Base-by-base conservation (phyloP, 1,284 basidiomycete genomes). In the Rugosomyces carneus region DNA sequence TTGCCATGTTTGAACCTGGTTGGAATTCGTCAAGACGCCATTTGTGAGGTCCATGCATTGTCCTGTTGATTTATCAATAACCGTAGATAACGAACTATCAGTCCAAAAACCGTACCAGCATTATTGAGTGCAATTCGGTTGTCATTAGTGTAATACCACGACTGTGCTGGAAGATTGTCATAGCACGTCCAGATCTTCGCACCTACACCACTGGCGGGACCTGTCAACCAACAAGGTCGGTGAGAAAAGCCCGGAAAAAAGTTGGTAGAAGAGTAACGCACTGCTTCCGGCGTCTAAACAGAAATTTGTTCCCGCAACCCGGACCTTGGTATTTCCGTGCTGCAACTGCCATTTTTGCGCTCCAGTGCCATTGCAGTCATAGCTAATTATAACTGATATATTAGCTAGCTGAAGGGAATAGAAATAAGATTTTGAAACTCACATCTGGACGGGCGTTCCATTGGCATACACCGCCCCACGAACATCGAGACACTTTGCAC, bases 341-440 rank as follows among this genome's bases (percentile, higher is more conserved):
- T 49, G 55, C n/a, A 65, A 18, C 1, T 53, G 35, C 63, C 63
- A 65, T 23, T 59, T 58, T 44, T 66, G 65, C 2, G 61, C 62
- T 5, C 51, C 44, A 1, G 58, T 59, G 4, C 61, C 62, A 29
- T 65, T 64, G 44, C 64, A 64, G 34, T 64, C 61, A 34, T 59
- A 63, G 31, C 63, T 63, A 24, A 11, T 38, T 16, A 6, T 15
- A 19, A 21, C 23, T 32, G n/a, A n/a, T n/a, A n/a, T n/a, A n/a
- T 11, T 21, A 38, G 23, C 7, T 4, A 31, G 9, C 9, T n/a
- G 13, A 5, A 10, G 40, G 10, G 15, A 6, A 19, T 32, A 18
- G 0, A 27, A 4, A 36, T 7, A 10, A 16, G 31, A 8, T 8
- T 8, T n/a, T 23, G 15, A 11, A 0, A 40, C 52, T 20, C 42